Base-by-base conservation (phyloP, 148 eudicot species). In the Chenopodium quinoa region DNA sequence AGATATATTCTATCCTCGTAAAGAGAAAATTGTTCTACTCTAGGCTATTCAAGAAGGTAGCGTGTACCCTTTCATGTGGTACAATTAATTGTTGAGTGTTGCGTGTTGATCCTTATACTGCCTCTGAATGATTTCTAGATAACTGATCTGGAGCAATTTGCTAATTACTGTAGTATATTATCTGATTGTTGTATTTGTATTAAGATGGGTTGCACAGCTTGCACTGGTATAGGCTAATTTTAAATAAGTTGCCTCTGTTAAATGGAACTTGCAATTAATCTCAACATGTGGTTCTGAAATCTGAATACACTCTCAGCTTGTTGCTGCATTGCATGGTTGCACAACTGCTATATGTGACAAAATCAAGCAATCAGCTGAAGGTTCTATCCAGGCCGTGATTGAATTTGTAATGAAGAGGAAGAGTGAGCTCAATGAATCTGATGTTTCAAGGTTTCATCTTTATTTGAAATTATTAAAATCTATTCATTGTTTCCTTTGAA, bases 301-400 rank as follows among this genome's bases (percentile, higher is more conserved):
- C 73, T 60, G 12, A 72, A 78, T 76, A 78, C 50, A 72, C 73
- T 56, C 65, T 85, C 97, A 96, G 99, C 98, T 96, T 88, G 95
- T 91, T 82, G 91, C 92, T 34, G 89, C 95, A 44, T 87, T 96
- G 84, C 87, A 88, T 89, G 89, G 89, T 75, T 90, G 99, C 87
- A 90, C 97, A 52, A 72, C 81, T 68, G 95, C 99, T 74, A 87
- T 96, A 89, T 93, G 98, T 88, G 98, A 96, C 79, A 96, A 92
- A 85, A 78, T 89, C 82, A 96, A 87, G 85, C 97, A 91, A 81
- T 96, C 99, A 83, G 98, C 99, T 64, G 99, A 96, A 89, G 97
- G 95, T 76, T 91, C 95, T 69, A 92, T 96, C 76, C 95, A 93
- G 85, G 98, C 98, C 27, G 93, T 93, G 71, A 85, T 87, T 47